A percentile compares a stretch with the other conserved stretches of the same genome.
phyloP scores from a whole-genome alignment of 2,329 filamentous ascomycete species.

The Talaromyces sp. region DNA sequence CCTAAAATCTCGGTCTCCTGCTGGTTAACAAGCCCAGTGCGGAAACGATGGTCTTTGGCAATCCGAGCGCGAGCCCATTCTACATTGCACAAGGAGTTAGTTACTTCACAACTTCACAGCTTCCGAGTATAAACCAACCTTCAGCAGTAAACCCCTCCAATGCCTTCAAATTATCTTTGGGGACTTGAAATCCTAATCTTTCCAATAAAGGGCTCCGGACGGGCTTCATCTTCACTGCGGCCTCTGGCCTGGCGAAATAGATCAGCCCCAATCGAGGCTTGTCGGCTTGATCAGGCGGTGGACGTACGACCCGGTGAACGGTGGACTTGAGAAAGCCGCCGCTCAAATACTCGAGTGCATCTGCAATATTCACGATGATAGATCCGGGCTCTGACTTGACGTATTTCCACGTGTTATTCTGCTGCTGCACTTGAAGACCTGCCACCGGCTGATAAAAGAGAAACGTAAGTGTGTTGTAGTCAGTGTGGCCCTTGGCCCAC shows the following conservation, averaged over 20 bases:
- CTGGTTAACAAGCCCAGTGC: slow-evolving; percentile 9
- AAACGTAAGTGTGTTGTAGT: slow-evolving; percentile 52
- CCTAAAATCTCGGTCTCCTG: slow-evolving; percentile 8
- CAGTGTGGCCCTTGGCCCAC: slow-evolving; percentile 50
- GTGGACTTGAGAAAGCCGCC: slow-evolving; percentile 48
- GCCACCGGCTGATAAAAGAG: slow-evolving; percentile 57
- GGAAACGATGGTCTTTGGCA: slow-evolving; percentile 8
- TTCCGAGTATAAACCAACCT: not conserved
- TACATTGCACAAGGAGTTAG: not conserved
- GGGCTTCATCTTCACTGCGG: slow-evolving; percentile 6
- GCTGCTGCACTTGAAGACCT: slow-evolving; percentile 47
- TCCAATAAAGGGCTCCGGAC: slow-evolving; percentile 6
- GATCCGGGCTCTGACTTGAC: slow-evolving; percentile 47
- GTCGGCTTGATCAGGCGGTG: slow-evolving; percentile 43
- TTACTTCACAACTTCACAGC: not conserved
- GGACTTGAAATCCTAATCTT: slow-evolving; percentile 6
- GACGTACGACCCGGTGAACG: slow-evolving; percentile 46
- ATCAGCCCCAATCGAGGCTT: slow-evolving; percentile 8
- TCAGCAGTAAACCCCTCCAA: slow-evolving; percentile 10
- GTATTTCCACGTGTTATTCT: slow-evolving; percentile 46
- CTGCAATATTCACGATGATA: slow-evolving; percentile 49
- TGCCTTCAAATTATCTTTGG: slow-evolving; percentile 3
- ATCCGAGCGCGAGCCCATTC: slow-evolving; percentile 11
- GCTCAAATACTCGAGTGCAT: slow-evolving; percentile 46
- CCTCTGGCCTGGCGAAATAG: slow-evolving; percentile 9